Evolutionary conservation across 352 stramenopile species (phyloP), one percentile per base, ranked within the genome.

Genomic region (Poterioochromonas sp.): DNA sequence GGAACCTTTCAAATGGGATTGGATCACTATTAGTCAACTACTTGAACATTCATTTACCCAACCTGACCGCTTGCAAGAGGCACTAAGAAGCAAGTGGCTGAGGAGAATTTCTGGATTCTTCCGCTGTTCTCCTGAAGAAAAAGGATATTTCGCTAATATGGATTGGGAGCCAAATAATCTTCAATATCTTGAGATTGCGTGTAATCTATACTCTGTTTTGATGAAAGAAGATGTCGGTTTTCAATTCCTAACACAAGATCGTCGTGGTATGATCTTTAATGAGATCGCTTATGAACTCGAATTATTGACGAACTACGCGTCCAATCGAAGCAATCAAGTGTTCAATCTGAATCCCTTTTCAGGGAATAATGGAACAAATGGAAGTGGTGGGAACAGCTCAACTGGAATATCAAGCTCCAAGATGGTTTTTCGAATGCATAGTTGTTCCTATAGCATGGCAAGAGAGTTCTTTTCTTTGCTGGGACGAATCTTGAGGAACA

Each of bases 1-100:
- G 53, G 65, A 74, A 39, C 65, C 65, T 18, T 74, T 74, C 40
- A 74, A 65, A 47, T 78, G 71, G 71, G 71, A 78, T n/a, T 78
- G 71, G 71, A n/a, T 53, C 2, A 54, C 29, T 2, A 64, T 78
- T 26, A 54, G 26, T 32, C 40, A 78, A 29, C 5, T 71, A 12
- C 71, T 78, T 26, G 71, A 78, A 12, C 71, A 68, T 51, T 70
- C 32, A 18, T 54, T 78, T 15, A 12, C 12, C 1, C 2, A 78
- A 37, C 22, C 43, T 11, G 71, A 37, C 2, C 29, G 71, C n/a
- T 39, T 78, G 37, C 3, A 1, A n/a, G 71, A 78, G 39, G 71
- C 41, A 1, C 71, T 71, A 41, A 78, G 44, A 35, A 70, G 40
- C 2, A 78, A 78, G 34, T 78, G 35, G 34, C 3, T 78, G 0